A percentile compares a stretch with the other conserved stretches of the same genome.
These are phyloP conservation scores for Camellia granthamiana DNA, from an alignment of 148 eudicot species.

Conservation along the genomic window DNA sequence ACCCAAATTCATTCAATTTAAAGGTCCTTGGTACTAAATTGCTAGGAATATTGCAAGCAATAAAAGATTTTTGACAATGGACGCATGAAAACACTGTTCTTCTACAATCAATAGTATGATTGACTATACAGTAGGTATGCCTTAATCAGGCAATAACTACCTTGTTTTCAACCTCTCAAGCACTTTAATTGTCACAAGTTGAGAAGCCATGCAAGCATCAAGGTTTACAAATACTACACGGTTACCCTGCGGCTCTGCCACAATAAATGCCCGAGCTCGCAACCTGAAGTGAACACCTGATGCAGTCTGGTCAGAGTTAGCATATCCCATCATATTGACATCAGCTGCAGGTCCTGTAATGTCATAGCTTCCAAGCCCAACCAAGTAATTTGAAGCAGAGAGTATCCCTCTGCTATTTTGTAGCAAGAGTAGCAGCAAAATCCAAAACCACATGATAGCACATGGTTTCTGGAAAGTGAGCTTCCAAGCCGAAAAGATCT, in stretches of 20 bases:
- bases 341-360: slow-evolving; percentile 98
- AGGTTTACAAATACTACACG: slow-evolving; percentile 83
- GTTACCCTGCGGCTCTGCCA: slow-evolving; percentile 73
- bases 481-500: slow-evolving; percentile 18
- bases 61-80: neutral
- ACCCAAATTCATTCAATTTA: slow-evolving; percentile 11
- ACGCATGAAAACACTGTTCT: neutral
- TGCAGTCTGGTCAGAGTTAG: slow-evolving; percentile 65
- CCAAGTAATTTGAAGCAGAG: slow-evolving; percentile 57
- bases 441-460: slow-evolving; percentile 35
- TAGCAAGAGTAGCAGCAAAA: slow-evolving; percentile 28
- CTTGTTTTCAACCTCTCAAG: slow-evolving; percentile 90
- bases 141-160: slow-evolving; percentile 29
- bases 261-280: slow-evolving; percentile 88
- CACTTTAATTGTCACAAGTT: slow-evolving; percentile 84
- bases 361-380: slow-evolving; percentile 98
- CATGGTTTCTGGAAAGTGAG: slow-evolving; percentile 17
- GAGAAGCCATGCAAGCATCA: slow-evolving; percentile 99
- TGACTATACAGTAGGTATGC: neutral
- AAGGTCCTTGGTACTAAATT: neutral
- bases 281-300: slow-evolving; percentile 86
- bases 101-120: neutral
- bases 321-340: slow-evolving; percentile 99
- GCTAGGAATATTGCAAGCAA: neutral
- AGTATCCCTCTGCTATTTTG: slow-evolving; percentile 32